phyloP scores from a whole-genome alignment of 441 rosid genomes.

The Adansonia rubrostipa region DNA sequence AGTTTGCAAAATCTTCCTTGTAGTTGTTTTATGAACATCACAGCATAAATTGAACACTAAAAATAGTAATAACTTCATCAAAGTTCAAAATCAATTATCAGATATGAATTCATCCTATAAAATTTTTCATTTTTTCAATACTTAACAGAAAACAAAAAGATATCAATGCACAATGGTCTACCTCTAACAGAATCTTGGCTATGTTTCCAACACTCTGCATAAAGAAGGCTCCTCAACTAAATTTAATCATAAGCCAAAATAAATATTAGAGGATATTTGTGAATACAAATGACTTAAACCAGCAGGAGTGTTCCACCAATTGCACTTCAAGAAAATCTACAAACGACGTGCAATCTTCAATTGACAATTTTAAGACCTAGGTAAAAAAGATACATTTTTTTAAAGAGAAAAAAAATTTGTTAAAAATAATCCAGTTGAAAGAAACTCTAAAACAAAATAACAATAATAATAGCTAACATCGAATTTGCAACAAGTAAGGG shows the following conservation, averaged over 20 bases:
- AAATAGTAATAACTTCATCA: conserved; percentile 71
- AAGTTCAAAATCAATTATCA: conserved; percentile 28
- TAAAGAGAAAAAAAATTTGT: background rate
- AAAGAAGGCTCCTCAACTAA: conserved; percentile 26
- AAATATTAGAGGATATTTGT: background rate
- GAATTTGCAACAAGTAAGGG: conserved; percentile 76
- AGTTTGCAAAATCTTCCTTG: conserved; percentile 65
- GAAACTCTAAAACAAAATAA: conserved; percentile 1
- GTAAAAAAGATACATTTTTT: background rate
- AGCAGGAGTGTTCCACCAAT: conserved; percentile 80
- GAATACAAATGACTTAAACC: conserved; percentile 47
- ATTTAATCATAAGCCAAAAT: background rate
- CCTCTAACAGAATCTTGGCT: conserved; percentile 70
- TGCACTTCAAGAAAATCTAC: conserved; percentile 85
- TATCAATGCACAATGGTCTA: conserved; percentile 32
- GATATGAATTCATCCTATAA: conserved; percentile 18
- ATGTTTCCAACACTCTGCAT: conserved; percentile 81
- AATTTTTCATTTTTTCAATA: background rate
- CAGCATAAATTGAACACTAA: conserved; percentile 87
- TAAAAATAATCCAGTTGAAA: background rate
- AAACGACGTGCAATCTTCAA: conserved; percentile 80
- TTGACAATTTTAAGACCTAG: conserved; percentile 73
- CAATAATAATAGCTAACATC: conserved; percentile 51
- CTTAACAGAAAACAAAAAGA: conserved; percentile 1
- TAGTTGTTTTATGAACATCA: conserved; percentile 73